These are phyloP conservation scores for Aphanomyces astaci DNA, from an alignment of 352 stramenopile genomes.

Conservation along the genomic window DNA sequence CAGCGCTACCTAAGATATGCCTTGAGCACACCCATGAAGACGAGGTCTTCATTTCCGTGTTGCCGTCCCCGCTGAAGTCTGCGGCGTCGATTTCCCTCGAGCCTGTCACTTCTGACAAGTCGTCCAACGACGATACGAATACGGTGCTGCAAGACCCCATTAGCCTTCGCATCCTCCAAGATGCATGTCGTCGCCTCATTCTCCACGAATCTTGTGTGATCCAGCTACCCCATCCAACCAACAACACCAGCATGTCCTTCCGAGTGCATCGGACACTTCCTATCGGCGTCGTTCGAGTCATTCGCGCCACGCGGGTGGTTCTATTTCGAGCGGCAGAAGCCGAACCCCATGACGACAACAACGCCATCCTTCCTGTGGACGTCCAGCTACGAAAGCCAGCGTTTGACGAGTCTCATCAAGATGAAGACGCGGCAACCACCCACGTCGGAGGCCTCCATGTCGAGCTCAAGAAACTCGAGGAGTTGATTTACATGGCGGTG, in stretches of 20 bases:
- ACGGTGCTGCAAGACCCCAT: not conserved
- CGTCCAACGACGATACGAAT: not conserved
- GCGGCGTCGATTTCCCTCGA: conserved; percentile 1
- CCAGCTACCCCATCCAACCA: not conserved
- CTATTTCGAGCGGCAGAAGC: not conserved
- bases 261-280: conserved; percentile 1
- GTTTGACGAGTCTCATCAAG: not conserved
- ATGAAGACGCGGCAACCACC: not conserved
- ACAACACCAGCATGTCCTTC: not conserved
- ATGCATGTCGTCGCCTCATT: conserved; percentile 13
- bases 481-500: conserved; percentile 65
- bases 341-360: not conserved
- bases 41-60: not conserved
- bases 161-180: conserved; percentile 9
- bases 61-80: not conserved
- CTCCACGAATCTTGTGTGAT: conserved; percentile 4
- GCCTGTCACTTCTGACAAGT: not conserved
- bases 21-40: not conserved
- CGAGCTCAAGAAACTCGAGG: conserved; percentile 46
- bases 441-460: conserved; percentile 54
- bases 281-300: not conserved
- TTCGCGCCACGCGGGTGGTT: conserved; percentile 27
- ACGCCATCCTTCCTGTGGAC: not conserved
- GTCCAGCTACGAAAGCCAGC: too few relatives aligned
- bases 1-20: not conserved